Base-by-base conservation (phyloP, 805 yeast genomes). In the Suhomyces emberorum region DNA sequence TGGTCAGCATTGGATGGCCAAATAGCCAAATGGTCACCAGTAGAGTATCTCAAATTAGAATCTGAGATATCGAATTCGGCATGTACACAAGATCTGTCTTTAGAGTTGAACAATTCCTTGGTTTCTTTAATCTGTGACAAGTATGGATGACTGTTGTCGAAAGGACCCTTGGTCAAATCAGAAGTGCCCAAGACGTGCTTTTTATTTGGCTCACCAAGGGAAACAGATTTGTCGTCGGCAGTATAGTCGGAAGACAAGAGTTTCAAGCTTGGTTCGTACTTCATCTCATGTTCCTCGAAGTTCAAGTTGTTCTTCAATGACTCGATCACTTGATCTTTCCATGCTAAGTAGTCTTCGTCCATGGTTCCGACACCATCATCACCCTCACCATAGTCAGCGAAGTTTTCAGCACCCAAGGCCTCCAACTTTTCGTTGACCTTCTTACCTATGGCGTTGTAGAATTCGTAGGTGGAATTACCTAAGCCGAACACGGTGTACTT, bases 1-100 rank as follows among this genome's bases (percentile, higher is more conserved):
- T 81, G 87, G 53, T 81, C 70, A 2, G 95, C 70, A 62, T 91
- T 91, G 16, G 93, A 86, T 23, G 97, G 93, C 95, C 96, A 87
- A 39, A 93, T 69, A 11, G 96, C 98, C 44, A 93, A 64, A 63
- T 91, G 98, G 59, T 91, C 98, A 61, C 98, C 98, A 3, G 98
- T 91, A 32, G 91, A 71, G 63, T 91, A 91, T 50, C 82, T 79
- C 54, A 93, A 69, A 52, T 82, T 83, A 3, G 91, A 73, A 19
- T 67, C 76, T 1, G 88, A 72, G 24, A 88, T 64, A 54, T 91
- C 97, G 49, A 91, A 80, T 62, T 93, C 98, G 32, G 83, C 77
- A 57, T 91, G 98, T 41, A 91, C 77, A 66, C 98, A 91, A 47
- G 81, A 80, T 67, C 98, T 81, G 18, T 59, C 64, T 18, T 58